phyloP scores from a whole-genome alignment of 768 basidiomycete genomes.

The Mycena kentingensis region DNA sequence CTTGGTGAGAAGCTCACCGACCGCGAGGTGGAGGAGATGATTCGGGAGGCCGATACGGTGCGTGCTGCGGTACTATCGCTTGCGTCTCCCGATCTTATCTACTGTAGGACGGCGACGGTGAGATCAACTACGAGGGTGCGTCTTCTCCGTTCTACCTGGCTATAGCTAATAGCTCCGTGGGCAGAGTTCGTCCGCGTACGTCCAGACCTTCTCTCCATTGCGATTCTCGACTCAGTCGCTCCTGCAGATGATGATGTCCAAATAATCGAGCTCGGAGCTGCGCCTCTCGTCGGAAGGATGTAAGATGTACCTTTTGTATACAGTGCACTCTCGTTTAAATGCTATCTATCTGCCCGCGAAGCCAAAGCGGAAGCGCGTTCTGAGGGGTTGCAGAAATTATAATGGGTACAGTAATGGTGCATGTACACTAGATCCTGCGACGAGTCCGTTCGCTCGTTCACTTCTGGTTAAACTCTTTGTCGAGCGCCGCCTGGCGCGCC shows the following conservation, averaged over 20 bases:
- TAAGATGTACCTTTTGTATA: slow-evolving; percentile 16
- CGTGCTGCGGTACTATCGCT: slow-evolving; percentile 34
- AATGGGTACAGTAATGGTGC: not conserved
- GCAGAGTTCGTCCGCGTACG: slow-evolving; percentile 77
- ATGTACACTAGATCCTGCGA: not conserved
- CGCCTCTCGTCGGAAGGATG: slow-evolving; percentile 2
- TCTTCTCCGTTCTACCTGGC: slow-evolving; percentile 9
- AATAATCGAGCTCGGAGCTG: slow-evolving; percentile 37
- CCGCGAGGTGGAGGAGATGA: slow-evolving; percentile 86
- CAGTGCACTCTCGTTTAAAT: too few species aligned
- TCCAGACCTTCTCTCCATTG: slow-evolving; percentile 6
- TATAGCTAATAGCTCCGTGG: slow-evolving; percentile 8
- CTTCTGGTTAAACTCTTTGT: slow-evolving; percentile 32
- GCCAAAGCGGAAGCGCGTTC: not conserved
- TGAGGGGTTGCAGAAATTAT: not conserved
- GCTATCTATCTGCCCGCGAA: too few species aligned
- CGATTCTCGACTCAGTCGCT: slow-evolving; percentile 11
- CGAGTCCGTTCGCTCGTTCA: not conserved
- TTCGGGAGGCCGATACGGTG: slow-evolving; percentile 75
- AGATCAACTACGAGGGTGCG: slow-evolving; percentile 77
- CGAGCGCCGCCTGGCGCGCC: slow-evolving; percentile 49
- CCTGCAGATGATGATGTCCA: slow-evolving; percentile 71
- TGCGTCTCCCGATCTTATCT: slow-evolving; percentile 48
- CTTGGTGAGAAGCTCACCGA: slow-evolving; percentile 85
- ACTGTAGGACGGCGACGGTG: slow-evolving; percentile 70